Evolutionary conservation across 441 rosid species (phyloP).

Genomic region (Macaranga tanarius): DNA sequence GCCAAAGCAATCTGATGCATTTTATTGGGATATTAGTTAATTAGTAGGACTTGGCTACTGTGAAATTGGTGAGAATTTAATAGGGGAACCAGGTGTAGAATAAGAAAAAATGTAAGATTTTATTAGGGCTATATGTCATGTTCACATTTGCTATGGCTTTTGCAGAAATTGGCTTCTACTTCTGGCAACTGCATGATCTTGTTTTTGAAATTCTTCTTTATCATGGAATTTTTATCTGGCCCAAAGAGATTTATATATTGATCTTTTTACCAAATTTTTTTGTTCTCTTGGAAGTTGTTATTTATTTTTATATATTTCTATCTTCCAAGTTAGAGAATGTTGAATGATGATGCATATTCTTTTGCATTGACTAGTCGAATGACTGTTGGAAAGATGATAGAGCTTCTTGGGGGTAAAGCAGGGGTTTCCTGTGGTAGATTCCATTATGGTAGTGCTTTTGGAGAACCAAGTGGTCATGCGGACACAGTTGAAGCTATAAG

Average conservation of each 20-base stretch:
- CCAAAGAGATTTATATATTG: neutral
- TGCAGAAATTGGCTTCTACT: neutral
- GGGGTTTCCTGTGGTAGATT: constrained; percentile 85
- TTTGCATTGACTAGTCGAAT: constrained; percentile 62
- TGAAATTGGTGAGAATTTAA: neutral
- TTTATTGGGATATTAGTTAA: neutral
- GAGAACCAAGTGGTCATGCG: constrained; percentile 95
- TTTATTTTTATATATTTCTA: neutral
- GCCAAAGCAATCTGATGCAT: neutral
- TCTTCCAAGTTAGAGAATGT: neutral
- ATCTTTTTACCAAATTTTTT: constrained; percentile 2
- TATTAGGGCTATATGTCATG: neutral
- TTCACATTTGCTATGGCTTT: neutral
- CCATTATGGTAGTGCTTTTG: constrained; percentile 98
- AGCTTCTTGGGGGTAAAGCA: constrained; percentile 95
- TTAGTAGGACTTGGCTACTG: neutral
- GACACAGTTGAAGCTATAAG: constrained; percentile 84
- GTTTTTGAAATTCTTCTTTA: neutral
- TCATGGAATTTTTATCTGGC: neutral
- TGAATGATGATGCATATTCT: neutral
- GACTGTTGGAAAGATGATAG: constrained; percentile 99
- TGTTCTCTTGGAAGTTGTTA: neutral
- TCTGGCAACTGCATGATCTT: neutral
- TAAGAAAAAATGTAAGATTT: neutral
- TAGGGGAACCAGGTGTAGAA: neutral